These are phyloP conservation scores for Candida khao-thaluensis DNA, from an alignment of 805 yeast genomes.

Conservation along the genomic window DNA sequence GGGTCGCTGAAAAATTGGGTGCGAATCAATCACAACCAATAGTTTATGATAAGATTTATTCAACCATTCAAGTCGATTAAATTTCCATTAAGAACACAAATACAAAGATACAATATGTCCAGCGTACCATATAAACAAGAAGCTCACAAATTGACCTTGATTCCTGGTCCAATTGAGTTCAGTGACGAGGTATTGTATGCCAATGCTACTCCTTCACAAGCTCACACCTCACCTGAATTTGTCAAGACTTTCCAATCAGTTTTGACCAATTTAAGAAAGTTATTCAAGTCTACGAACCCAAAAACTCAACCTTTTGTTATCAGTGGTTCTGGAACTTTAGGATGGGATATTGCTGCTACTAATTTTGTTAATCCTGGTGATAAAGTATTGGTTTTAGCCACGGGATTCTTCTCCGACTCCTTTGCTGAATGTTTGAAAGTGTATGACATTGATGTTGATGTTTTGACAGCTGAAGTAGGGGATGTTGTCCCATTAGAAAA, in stretches of 20 bases:
- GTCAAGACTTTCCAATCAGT: constrained; percentile 68
- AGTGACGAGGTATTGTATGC: constrained; percentile 77
- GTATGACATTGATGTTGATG: constrained; percentile 77
- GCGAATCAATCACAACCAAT: neutral
- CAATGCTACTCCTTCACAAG: constrained; percentile 77
- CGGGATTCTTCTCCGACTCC: constrained; percentile 86
- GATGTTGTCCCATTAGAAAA: constrained; percentile 57
- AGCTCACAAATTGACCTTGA: constrained; percentile 51
- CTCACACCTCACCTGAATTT: constrained; percentile 90
- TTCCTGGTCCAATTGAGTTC: constrained; percentile 88
- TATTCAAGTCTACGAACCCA: constrained; percentile 68
- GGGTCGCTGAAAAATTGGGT: no score
- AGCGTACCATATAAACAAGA: constrained; percentile 38
- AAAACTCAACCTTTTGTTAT: constrained; percentile 74
- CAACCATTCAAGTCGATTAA: constrained; percentile 3
- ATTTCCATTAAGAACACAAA: neutral
- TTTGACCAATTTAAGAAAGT: constrained; percentile 62
- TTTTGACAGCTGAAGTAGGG: constrained; percentile 71
- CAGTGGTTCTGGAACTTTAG: constrained; percentile 91
- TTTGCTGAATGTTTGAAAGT: constrained; percentile 73
- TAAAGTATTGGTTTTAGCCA: constrained; percentile 74
- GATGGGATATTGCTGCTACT: constrained; percentile 89
- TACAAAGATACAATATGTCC: constrained; percentile 23
- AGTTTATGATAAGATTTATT: constrained; percentile 9
- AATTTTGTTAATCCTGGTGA: constrained; percentile 68